These are phyloP conservation scores for Dictyostelium gargantuum DNA, from an alignment of 208 protist genomes.

Conservation along the genomic window DNA sequence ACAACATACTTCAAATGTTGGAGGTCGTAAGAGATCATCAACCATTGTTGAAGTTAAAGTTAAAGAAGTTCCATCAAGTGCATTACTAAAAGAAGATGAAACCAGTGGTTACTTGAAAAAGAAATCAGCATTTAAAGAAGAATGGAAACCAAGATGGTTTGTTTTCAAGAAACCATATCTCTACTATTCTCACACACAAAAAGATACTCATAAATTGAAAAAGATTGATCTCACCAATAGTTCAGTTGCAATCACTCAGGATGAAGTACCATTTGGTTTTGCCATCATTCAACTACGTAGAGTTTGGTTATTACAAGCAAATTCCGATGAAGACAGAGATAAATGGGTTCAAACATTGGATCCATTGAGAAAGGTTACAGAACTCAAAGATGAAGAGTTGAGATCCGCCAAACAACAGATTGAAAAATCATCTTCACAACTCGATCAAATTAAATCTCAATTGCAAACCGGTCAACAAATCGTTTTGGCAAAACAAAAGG, in stretches of 20 bases:
- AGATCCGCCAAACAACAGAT: constrained; percentile 22
- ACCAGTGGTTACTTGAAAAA: constrained; percentile 43
- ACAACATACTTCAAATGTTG: neutral
- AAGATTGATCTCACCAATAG: constrained; percentile 66
- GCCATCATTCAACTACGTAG: constrained; percentile 40
- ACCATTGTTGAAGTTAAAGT: constrained; percentile 30
- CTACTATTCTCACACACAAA: constrained; percentile 12
- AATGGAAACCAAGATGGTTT: constrained; percentile 62
- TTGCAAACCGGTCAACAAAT: constrained; percentile 15
- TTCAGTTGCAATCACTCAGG: constrained; percentile 30
- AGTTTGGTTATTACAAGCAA: constrained; percentile 51
- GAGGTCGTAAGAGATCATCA: neutral
- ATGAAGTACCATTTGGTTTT: constrained; percentile 56
- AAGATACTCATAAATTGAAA: constrained; percentile 29
- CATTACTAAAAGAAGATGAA: constrained; percentile 51
- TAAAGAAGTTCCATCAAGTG: constrained; percentile 7
- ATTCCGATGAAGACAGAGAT: constrained; percentile 2
- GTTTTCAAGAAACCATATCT: constrained; percentile 61
- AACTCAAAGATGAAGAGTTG: constrained; percentile 41
- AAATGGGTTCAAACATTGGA: constrained; percentile 59
- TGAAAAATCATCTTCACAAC: constrained; percentile 10
- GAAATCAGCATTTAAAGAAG: constrained; percentile 40
- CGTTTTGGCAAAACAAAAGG: constrained; percentile 31
- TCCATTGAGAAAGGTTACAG: constrained; percentile 28
- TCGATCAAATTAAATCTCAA: constrained; percentile 19